Base-by-base conservation (phyloP, 2,329 filamentous ascomycete species). In the Helotiales sp. region DNA sequence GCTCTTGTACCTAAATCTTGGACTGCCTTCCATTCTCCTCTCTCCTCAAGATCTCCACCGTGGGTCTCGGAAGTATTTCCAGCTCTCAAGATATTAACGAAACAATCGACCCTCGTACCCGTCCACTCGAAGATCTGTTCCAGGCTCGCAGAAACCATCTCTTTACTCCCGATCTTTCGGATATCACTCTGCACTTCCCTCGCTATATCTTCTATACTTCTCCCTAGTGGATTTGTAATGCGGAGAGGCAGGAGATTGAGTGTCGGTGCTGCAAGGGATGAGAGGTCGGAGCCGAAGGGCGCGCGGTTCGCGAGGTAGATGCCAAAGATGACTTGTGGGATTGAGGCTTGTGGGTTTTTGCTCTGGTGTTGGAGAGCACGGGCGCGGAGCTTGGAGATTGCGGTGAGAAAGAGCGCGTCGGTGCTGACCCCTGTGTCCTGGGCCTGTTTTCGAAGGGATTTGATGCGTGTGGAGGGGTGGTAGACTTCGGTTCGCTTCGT, bases 271-370 rank as follows among this genome's bases (percentile, higher is more conserved):
- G 84, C 72, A 1, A 86, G 80, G 0, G 72, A 70, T 1, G 86
- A 80, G 0, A 88, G 76, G 2, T 83, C 80, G 2, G 84, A 80
- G 8, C 84, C 78, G 24, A 82, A 80, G 11, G 85, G 81, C 0
- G 85, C 84, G 61, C 93, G 86, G 76, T 96, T 97, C 49, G 93
- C 92, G 8, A 97, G 85, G 77, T 97, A 97, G 24, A 97, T 79
- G 1, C 93, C 94, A 60, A 97, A 92, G 78, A 45, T 86, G 81
- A 20, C 6, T 74, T 57, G 32, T 71, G 74, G 52, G 30, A 37
- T 10, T 7, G 15, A 52, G n/a, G 47, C 7, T 47, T 32, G 52
- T 8, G 47, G 24, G 4, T 45, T 30, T 15, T 32, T 47, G 20
- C 3, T 10, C 6, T 45, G 22, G 8, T 13, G n/a, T 37, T 34